Conservation (phyloP, 164 flowering plant genomes). For the Brasenia schreberi region DNA sequence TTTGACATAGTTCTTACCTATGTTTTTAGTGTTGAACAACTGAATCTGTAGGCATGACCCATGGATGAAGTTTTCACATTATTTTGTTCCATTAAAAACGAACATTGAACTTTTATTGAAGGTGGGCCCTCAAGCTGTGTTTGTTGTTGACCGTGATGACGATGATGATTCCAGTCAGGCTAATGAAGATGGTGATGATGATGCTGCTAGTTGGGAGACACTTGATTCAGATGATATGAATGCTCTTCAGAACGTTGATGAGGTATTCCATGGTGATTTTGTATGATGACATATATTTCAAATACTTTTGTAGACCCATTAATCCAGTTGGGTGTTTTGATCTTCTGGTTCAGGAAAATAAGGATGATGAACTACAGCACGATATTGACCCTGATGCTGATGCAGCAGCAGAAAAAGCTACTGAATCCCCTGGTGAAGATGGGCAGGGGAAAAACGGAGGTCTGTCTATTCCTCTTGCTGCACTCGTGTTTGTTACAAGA, state of each 20-base stretch:
- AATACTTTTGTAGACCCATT: neutral
- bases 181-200: slow-evolving; percentile 61
- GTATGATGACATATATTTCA: neutral
- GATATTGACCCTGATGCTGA: slow-evolving; percentile 16
- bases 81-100: neutral
- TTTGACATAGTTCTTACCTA: no score
- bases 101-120: slow-evolving; percentile 16
- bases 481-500: slow-evolving; percentile 66
- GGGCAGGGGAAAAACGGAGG: slow-evolving; percentile 52
- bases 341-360: slow-evolving; percentile 4
- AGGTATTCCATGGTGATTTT: slow-evolving; percentile 27
- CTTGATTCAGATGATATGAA: slow-evolving; percentile 70
- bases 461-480: slow-evolving; percentile 66
- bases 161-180: slow-evolving; percentile 70
- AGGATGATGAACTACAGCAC: slow-evolving; percentile 31
- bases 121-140: slow-evolving; percentile 99
- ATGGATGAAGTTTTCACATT: neutral
- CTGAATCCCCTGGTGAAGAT: slow-evolving; percentile 21
- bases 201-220: slow-evolving; percentile 97
- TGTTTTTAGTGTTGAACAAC: neutral
- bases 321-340: neutral
- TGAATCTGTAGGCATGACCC: neutral
- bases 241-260: slow-evolving; percentile 31
- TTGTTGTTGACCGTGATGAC: slow-evolving; percentile 94
- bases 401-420: slow-evolving; percentile 4